phyloP scores from a whole-genome alignment of 179 eudicot genomes.

The Patellifolia procumbens region DNA sequence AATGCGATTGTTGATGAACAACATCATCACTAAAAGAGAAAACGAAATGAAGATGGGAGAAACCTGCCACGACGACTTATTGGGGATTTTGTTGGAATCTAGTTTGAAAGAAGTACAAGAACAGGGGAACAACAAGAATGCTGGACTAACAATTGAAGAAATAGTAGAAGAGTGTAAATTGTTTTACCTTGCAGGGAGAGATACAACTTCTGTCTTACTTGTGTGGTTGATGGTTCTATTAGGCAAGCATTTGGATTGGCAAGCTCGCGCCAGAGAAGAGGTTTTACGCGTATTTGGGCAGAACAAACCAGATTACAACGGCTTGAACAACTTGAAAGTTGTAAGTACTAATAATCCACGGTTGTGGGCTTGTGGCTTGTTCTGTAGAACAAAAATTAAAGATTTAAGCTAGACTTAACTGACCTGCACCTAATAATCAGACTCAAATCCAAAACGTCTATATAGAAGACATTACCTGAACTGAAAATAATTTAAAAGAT shows the following conservation, averaged over 20 bases:
- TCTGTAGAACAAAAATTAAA: too few relatives aligned
- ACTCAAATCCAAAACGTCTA: too few relatives aligned
- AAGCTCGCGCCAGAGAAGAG: conserved; percentile 35
- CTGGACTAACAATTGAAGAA: conserved; percentile 34
- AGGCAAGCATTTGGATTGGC: conserved; percentile 34
- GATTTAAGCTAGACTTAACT: too few relatives aligned
- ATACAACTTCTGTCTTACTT: conserved; percentile 35
- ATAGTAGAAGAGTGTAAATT: conserved; percentile 35
- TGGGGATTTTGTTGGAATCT: conserved; percentile 34
- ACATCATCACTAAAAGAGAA: conserved; percentile 34
- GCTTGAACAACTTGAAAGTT: conserved; percentile 36
- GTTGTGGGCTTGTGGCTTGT: neutral
- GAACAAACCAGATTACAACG: conserved; percentile 29
- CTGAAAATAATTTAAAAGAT: too few relatives aligned
- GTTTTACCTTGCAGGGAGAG: conserved; percentile 38
- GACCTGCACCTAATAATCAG: too few relatives aligned
- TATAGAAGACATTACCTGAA: too few relatives aligned
- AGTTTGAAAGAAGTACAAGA: conserved; percentile 30
- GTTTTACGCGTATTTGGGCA: conserved; percentile 30
- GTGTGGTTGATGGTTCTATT: conserved; percentile 31
- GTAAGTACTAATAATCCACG: conserved; percentile 24
- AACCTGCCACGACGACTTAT: conserved; percentile 26
- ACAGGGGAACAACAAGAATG: conserved; percentile 28
- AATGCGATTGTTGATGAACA: conserved; percentile 32
- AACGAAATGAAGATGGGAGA: conserved; percentile 27